Percentiles rank a stretch among this genome's conserved stretches.
Evolutionary conservation across 1,139 yeast genomes (phyloP).

Genomic region (Kodamaea sp.): DNA sequence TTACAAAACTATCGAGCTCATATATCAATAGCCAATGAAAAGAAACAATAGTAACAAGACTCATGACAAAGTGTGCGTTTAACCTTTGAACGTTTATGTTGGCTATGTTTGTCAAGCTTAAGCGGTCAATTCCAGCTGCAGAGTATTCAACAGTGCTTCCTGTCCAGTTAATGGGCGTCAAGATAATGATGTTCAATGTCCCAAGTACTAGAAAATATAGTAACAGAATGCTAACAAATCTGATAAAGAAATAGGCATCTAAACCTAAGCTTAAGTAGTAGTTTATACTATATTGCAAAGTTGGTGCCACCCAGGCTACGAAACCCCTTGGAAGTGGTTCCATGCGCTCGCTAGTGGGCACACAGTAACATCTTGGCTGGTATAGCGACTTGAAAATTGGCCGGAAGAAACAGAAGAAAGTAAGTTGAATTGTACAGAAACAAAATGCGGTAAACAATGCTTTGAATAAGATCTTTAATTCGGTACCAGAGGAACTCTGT

Average conservation of each 20-base stretch:
- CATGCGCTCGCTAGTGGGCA: conserved; percentile 39
- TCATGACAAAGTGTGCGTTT: conserved; percentile 56
- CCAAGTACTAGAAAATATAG: conserved; percentile 53
- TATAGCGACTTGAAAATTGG: conserved; percentile 49
- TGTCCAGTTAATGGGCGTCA: conserved; percentile 58
- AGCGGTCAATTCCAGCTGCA: conserved; percentile 54
- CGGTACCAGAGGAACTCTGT: conserved; percentile 44
- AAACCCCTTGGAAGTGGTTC: conserved; percentile 41
- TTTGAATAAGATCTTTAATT: conserved; percentile 40
- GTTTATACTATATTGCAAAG: conserved; percentile 38
- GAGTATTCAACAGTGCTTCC: conserved; percentile 35
- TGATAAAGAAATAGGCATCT: conserved; percentile 65
- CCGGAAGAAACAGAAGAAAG: conserved; percentile 54
- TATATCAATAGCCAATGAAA: conserved; percentile 54
- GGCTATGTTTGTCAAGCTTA: conserved; percentile 65
- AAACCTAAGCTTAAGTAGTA: conserved; percentile 53
- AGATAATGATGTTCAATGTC: conserved; percentile 48
- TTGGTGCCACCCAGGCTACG: conserved; percentile 51
- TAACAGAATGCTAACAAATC: conserved; percentile 52
- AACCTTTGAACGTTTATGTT: conserved; percentile 44
- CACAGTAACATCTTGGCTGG: conserved; percentile 55
- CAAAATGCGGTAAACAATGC: conserved; percentile 53
- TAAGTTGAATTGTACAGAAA: conserved; percentile 52
- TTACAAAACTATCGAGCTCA: conserved; percentile 51
- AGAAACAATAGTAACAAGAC: conserved; percentile 49